A percentile compares a stretch with the other conserved stretches of the same genome.
phyloP scores from a whole-genome alignment of 768 basidiomycete species.

The Tricholoma hemisulphureum region DNA sequence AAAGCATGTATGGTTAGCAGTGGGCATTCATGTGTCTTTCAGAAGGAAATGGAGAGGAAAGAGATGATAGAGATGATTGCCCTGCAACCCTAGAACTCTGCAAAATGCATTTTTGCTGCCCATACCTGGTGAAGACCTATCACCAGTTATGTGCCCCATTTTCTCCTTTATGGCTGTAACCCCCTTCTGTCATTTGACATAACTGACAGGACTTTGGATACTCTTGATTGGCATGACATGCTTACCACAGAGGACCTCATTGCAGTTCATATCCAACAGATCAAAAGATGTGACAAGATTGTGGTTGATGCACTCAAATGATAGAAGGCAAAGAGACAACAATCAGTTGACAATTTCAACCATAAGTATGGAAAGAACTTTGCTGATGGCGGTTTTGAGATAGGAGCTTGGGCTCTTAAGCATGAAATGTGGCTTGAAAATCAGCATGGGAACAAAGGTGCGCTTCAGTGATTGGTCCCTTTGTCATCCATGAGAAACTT shows the following conservation, averaged over 20 bases:
- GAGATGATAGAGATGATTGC: too few relatives aligned
- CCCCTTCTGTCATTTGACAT: constrained; percentile 29
- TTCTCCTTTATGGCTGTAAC: constrained; percentile 26
- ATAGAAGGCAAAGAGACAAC: too few relatives aligned
- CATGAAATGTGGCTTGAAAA: constrained; percentile 29
- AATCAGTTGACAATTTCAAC: constrained; percentile 19
- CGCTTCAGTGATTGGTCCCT: too few relatives aligned
- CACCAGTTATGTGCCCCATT: constrained; percentile 29
- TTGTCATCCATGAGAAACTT: constrained; percentile 5
- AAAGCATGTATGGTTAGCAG: too few relatives aligned
- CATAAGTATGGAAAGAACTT: constrained; percentile 12
- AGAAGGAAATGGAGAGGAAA: too few relatives aligned
- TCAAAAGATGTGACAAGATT: too few relatives aligned
- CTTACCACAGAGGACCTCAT: constrained; percentile 18
- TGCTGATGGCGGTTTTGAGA: constrained; percentile 16
- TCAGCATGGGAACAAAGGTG: constrained; percentile 22
- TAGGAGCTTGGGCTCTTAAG: constrained; percentile 28
- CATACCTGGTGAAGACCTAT: too few relatives aligned
- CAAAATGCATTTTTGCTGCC: too few relatives aligned
- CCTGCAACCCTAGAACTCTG: too few relatives aligned
- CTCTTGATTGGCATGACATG: constrained; percentile 22
- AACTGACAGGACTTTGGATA: constrained; percentile 25
- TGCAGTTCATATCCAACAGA: too few relatives aligned
- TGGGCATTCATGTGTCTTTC: too few relatives aligned
- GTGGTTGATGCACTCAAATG: too few relatives aligned